Evolutionary conservation across 345 rosid species (phyloP).

Genomic region (Eucalyptus victrix): DNA sequence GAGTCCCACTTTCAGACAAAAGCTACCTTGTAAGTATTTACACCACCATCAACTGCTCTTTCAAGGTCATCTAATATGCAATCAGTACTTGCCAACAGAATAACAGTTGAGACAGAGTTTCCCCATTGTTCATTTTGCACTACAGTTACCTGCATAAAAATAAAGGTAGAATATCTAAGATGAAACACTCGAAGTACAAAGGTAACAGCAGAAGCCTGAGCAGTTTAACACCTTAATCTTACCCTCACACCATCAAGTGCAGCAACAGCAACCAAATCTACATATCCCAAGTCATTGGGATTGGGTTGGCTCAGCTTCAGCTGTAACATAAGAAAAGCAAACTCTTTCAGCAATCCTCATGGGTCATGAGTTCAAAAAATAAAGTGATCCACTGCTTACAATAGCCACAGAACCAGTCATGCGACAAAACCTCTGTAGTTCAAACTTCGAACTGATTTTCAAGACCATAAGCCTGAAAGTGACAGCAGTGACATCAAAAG

Average conservation of each 20-base stretch:
- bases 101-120: conserved; percentile 64
- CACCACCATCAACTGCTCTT: conserved; percentile 99
- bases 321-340: conserved; percentile 18
- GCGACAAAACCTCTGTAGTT: conserved; percentile 86
- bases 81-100: conserved; percentile 90
- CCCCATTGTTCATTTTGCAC: conserved; percentile 91
- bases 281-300: conserved; percentile 82
- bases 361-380: neutral
- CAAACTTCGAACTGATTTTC: conserved; percentile 97
- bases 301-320: conserved; percentile 81
- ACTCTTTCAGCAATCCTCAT: neutral
- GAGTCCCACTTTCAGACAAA: neutral
- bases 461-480: conserved; percentile 80
- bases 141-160: conserved; percentile 48
- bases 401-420: conserved; percentile 79
- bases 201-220: neutral
- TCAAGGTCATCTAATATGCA: conserved; percentile 96
- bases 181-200: neutral
- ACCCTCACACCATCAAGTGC: conserved; percentile 95
- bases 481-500: neutral
- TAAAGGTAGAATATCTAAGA: neutral
- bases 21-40: conserved; percentile 87
- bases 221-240: conserved; percentile 7
- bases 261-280: conserved; percentile 85
- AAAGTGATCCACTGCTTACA: conserved; percentile 22